Percentiles rank a stretch among this genome's conserved stretches.
Conservation (phyloP, 192 early-diverging fungal species). For the Rhizoclosmatium sp. region DNA sequence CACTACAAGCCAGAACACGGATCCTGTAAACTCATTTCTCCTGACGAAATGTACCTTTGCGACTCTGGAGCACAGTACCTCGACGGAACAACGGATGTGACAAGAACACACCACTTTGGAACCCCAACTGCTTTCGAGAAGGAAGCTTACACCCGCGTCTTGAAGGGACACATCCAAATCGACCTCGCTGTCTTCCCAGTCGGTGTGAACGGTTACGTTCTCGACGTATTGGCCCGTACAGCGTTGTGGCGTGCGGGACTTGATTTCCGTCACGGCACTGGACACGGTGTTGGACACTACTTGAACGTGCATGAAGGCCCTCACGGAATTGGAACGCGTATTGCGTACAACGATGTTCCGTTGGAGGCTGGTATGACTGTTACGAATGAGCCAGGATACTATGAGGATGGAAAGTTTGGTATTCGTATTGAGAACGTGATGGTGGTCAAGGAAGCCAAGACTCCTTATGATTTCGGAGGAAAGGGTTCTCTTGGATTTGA, state of each 20-base stretch:
- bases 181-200: conserved; percentile 88
- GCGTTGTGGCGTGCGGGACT: conserved; percentile 92
- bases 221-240: conserved; percentile 87
- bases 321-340: conserved; percentile 88
- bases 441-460: conserved; percentile 76
- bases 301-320: conserved; percentile 95
- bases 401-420: conserved; percentile 95
- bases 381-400: conserved; percentile 98
- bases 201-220: conserved; percentile 78
- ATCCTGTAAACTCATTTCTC: conserved; percentile 76
- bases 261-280: conserved; percentile 97
- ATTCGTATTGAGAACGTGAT: conserved; percentile 97
- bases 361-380: conserved; percentile 93
- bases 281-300: conserved; percentile 96
- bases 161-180: conserved; percentile 96
- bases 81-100: conserved; percentile 98
- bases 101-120: conserved; percentile 92
- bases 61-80: conserved; percentile 97
- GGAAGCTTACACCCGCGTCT: conserved; percentile 95
- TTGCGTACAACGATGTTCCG: conserved; percentile 75
- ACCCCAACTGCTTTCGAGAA: conserved; percentile 84
- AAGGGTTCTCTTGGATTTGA: conserved; percentile 89
- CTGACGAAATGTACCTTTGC: conserved; percentile 85
- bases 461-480: conserved; percentile 85
- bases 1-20: conserved; percentile 93